Percentiles rank a stretch among this genome's conserved stretches.
These are phyloP conservation scores for Paramecium bursaria DNA, from an alignment of 73 alveolate genomes.

Conservation along the genomic window DNA sequence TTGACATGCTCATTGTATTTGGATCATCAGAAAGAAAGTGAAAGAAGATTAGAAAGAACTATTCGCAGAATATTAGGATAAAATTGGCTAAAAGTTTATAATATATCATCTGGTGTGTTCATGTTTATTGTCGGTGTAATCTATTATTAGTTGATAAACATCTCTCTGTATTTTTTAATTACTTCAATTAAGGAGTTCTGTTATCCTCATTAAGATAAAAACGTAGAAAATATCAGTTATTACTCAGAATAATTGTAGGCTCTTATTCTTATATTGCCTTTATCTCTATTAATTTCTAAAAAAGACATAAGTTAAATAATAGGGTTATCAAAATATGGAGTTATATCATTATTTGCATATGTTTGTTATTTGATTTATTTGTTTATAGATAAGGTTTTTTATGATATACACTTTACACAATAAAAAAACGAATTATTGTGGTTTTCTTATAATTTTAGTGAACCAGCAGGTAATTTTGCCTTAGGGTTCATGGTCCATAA, in stretches of 20 bases:
- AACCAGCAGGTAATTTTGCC: conserved; percentile 67
- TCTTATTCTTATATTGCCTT: conserved; percentile 46
- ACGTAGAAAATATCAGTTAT: conserved; percentile 13
- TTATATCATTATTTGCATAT: conserved; percentile 56
- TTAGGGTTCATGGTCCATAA: conserved; percentile 71
- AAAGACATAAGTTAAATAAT: conserved; percentile 62
- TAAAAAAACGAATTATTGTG: conserved; percentile 5
- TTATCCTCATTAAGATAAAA: conserved; percentile 13
- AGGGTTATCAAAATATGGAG: conserved; percentile 63
- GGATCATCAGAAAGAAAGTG: conserved; percentile 62
- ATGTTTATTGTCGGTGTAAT: conserved; percentile 64
- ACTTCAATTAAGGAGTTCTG: background rate
- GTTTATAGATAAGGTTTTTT: conserved; percentile 20
- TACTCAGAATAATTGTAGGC: conserved; percentile 64
- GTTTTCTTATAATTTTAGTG: conserved; percentile 48
- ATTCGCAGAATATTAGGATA: conserved; percentile 57
- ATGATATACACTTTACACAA: conserved; percentile 1
- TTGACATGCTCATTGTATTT: conserved; percentile 50
- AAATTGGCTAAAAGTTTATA: conserved; percentile 34
- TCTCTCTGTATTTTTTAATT: conserved; percentile 50
- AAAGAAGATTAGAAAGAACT: conserved; percentile 13
- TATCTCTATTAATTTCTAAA: conserved; percentile 21
- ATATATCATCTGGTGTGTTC: conserved; percentile 42
- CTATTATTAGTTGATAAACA: conserved; percentile 54
- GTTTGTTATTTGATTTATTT: conserved; percentile 38